A percentile compares a stretch with the other conserved stretches of the same genome.
These are phyloP conservation scores for Purpureocillium takamizusanense DNA, from an alignment of 2,329 filamentous ascomycete species.

Conservation along the genomic window DNA sequence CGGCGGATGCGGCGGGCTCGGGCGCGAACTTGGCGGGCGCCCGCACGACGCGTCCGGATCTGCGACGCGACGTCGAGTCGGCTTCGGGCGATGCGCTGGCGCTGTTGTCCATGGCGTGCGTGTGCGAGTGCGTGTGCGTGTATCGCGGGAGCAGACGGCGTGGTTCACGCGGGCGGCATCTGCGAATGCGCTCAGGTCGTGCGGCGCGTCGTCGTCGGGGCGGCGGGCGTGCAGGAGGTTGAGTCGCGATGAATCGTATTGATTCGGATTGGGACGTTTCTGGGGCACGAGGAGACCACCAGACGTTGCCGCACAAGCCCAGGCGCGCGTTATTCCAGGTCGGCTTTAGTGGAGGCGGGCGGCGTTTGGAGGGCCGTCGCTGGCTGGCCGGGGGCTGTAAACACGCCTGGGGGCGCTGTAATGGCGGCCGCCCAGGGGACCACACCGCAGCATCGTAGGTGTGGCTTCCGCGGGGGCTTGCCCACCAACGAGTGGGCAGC, in stretches of 20 bases:
- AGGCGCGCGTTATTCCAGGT: too few species aligned
- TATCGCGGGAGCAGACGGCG: slow-evolving; percentile 7
- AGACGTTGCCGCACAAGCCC: too few species aligned
- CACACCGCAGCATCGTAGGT: too few species aligned
- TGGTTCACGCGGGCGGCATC: slow-evolving; percentile 8
- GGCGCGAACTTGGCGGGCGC: slow-evolving; percentile 51
- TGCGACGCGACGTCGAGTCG: slow-evolving; percentile 48
- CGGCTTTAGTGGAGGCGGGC: too few species aligned
- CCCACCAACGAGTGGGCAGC: too few species aligned
- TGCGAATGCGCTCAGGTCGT: slow-evolving; percentile 4
- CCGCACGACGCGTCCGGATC: slow-evolving; percentile 59
- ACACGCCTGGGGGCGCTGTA: too few species aligned
- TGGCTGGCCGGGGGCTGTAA: too few species aligned
- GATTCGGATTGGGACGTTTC: slow-evolving; percentile 1
- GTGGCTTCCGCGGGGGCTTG: too few species aligned
- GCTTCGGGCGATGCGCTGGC: slow-evolving; percentile 28
- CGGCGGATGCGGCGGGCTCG: slow-evolving; percentile 29
- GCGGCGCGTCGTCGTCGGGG: neutral
- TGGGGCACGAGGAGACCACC: too few species aligned
- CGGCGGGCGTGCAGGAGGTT: too few species aligned
- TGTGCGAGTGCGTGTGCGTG: slow-evolving; percentile 5
- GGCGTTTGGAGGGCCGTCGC: too few species aligned
- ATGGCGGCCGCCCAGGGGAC: too few species aligned
- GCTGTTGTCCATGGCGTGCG: slow-evolving; percentile 8
- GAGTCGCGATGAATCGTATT: neutral